Evolutionary conservation across 139 green algal genomes (phyloP).

Genomic region (Zygnema cylindricum): DNA sequence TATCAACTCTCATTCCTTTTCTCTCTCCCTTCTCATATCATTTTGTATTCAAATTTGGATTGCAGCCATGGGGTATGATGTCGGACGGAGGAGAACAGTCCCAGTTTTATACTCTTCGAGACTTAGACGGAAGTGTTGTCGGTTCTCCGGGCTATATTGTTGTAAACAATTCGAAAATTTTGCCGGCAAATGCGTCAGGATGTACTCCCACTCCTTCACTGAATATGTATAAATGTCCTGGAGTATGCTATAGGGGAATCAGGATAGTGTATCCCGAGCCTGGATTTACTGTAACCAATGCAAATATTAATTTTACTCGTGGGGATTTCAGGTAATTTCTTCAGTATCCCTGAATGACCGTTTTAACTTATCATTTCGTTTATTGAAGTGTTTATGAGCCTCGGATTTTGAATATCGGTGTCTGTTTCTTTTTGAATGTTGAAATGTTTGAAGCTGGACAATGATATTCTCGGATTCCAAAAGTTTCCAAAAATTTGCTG

Average conservation of each 20-base stretch:
- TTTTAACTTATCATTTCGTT: neutral
- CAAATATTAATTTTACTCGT: neutral
- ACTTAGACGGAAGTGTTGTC: constrained; percentile 32
- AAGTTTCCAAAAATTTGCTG: no score
- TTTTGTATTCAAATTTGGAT: neutral
- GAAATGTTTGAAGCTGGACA: no score
- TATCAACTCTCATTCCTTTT: neutral
- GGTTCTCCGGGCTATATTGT: constrained; percentile 27
- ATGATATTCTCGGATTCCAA: no score
- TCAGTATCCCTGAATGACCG: neutral
- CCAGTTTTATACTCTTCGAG: constrained; percentile 15
- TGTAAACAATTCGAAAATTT: constrained; percentile 17
- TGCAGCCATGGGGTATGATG: neutral
- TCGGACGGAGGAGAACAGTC: neutral
- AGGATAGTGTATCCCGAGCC: constrained; percentile 36
- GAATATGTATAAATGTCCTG: constrained; percentile 39
- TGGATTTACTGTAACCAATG: neutral
- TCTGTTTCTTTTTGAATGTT: no score
- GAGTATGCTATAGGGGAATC: constrained; percentile 31
- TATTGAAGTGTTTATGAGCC: neutral
- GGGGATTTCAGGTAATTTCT: neutral
- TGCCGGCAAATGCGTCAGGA: neutral
- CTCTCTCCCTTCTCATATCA: neutral
- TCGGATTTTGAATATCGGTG: neutral
- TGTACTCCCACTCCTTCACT: neutral